phyloP scores from a whole-genome alignment of 345 rosid genomes.

The Lepidium sativum region DNA sequence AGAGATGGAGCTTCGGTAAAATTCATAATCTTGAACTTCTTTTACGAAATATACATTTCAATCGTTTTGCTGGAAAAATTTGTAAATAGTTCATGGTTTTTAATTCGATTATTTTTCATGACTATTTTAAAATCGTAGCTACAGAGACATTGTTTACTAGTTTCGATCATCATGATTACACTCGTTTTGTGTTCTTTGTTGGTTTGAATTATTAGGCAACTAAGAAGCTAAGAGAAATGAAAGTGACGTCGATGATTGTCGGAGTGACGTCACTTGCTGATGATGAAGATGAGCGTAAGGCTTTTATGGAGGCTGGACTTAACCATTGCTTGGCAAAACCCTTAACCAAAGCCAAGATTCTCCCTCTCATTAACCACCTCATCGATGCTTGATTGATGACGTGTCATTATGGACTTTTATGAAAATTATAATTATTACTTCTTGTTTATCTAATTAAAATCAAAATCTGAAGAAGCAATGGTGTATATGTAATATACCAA shows the following conservation, averaged over 20 bases:
- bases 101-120: too few species aligned
- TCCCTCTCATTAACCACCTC: constrained; percentile 14
- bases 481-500: not conserved
- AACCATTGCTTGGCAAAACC: constrained; percentile 26
- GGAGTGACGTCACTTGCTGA: constrained; percentile 25
- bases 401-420: too few species aligned
- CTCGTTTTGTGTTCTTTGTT: not conserved
- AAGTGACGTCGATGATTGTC: constrained; percentile 24
- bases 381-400: constrained; percentile 12
- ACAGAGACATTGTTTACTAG: too few species aligned
- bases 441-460: not conserved
- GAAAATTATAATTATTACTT: too few species aligned
- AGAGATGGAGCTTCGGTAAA: constrained; percentile 25
- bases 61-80: too few species aligned
- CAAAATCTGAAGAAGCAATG: not conserved
- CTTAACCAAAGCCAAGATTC: constrained; percentile 13
- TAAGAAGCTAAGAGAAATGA: constrained; percentile 30
- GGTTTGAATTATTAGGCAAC: constrained; percentile 15
- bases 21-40: not conserved
- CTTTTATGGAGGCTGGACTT: constrained; percentile 31
- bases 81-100: too few species aligned
- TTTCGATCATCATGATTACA: not conserved
- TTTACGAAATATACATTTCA: not conserved
- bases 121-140: too few species aligned
- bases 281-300: constrained; percentile 7